Percentiles rank a stretch among this genome's conserved stretches.
These are phyloP conservation scores for Chaetomium cochliodes DNA, from an alignment of 495 filamentous ascomycete species.

Conservation along the genomic window DNA sequence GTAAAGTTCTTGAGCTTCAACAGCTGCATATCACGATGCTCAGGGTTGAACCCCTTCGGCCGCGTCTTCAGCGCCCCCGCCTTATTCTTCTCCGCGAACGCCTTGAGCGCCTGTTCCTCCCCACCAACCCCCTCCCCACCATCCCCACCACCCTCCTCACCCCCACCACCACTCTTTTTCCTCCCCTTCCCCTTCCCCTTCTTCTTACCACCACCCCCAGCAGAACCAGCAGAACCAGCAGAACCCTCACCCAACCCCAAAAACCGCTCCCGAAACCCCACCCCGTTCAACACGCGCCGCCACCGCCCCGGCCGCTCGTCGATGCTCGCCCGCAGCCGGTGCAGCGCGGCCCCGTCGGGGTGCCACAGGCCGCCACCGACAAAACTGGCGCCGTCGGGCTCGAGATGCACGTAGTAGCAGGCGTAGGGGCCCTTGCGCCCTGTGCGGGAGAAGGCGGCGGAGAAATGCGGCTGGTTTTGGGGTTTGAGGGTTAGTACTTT, in stretches of 20 bases:
- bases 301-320: constrained; percentile 66
- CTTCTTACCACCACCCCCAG: constrained; percentile 31
- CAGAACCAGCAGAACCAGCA: no score
- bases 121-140: constrained; percentile 22
- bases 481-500: no score
- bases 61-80: constrained; percentile 78
- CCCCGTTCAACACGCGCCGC: constrained; percentile 61
- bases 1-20: constrained; percentile 76
- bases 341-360: constrained; percentile 61
- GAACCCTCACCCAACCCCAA: constrained; percentile 36
- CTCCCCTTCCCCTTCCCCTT: neutral
- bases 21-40: constrained; percentile 72
- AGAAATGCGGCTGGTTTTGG: constrained; percentile 63
- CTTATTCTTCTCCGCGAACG: constrained; percentile 65
- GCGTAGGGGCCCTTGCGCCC: constrained; percentile 85
- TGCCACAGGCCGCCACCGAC: constrained; percentile 77
- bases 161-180: neutral
- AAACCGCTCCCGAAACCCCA: constrained; percentile 60
- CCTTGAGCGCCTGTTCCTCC: constrained; percentile 49
- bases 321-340: constrained; percentile 67
- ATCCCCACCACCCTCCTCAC: neutral
- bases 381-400: constrained; percentile 41
- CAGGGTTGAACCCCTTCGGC: constrained; percentile 76
- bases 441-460: constrained; percentile 81
- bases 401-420: constrained; percentile 65